Percentiles rank a stretch among this genome's conserved stretches.
Evolutionary conservation across 148 eudicot species (phyloP).

Genomic region (Cornus florida): DNA sequence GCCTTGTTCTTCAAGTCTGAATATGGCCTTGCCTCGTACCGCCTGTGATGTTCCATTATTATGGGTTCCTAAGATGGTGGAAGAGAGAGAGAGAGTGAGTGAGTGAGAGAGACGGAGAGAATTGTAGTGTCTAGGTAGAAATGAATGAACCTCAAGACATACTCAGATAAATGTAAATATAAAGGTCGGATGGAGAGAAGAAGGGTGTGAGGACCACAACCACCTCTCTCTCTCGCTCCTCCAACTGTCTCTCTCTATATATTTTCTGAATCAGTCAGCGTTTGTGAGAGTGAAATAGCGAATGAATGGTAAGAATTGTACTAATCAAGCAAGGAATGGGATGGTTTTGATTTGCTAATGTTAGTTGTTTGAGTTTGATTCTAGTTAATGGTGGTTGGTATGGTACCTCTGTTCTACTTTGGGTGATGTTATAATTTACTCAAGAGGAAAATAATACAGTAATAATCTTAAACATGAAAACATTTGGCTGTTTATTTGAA

Average conservation of each 20-base stretch:
- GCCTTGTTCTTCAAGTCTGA: neutral
- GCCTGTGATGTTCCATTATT: neutral
- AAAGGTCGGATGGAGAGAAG: neutral
- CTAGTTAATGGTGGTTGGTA: no score
- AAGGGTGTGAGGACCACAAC: no score
- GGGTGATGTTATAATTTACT: no score
- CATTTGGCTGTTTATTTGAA: no score
- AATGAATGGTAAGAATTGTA: neutral
- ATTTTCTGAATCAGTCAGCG: neutral
- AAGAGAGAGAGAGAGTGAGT: neutral
- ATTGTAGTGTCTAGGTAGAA: neutral
- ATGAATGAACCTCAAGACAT: neutral
- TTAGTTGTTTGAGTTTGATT: no score
- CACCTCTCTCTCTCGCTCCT: no score
- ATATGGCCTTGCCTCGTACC: neutral
- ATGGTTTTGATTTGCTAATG: no score
- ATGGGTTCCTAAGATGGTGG: neutral
- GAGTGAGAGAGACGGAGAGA: neutral
- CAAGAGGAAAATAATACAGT: no score
- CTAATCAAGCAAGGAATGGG: no score
- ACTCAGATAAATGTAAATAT: neutral
- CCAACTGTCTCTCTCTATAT: no score
- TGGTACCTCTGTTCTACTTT: no score
- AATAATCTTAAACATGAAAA: no score
- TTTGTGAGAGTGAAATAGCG: neutral